These are phyloP conservation scores for Bothriochloa decipiens DNA, from an alignment of 176 grass and related monocot genomes.

Conservation along the genomic window DNA sequence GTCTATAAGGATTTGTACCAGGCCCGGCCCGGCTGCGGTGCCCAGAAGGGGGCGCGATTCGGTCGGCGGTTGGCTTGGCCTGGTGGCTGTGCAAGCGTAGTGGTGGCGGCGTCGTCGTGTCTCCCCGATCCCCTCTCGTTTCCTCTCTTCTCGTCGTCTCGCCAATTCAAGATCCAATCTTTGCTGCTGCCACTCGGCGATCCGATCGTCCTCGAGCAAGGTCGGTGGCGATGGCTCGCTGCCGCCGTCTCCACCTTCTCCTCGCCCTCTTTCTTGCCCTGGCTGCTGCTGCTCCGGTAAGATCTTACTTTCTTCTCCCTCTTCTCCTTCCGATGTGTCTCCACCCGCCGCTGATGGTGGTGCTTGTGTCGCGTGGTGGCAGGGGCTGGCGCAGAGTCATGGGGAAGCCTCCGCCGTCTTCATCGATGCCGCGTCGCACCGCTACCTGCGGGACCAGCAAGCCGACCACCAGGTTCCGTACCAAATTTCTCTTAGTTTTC, in stretches of 20 bases:
- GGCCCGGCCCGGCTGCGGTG: neutral
- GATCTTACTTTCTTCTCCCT: neutral
- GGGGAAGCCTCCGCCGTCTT: conserved; percentile 40
- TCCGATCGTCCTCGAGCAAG: conserved; percentile 33
- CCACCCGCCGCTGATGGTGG: neutral
- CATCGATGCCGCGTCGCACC: conserved; percentile 47
- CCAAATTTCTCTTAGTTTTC: neutral
- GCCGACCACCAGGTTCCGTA: conserved; percentile 29
- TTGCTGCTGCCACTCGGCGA: conserved; percentile 11
- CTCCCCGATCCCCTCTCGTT: neutral
- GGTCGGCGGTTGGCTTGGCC: neutral
- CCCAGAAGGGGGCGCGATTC: neutral
- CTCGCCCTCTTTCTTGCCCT: conserved; percentile 29
- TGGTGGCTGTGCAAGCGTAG: neutral
- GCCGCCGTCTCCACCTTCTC: neutral
- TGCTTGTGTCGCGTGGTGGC: neutral
- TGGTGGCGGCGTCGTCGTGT: neutral
- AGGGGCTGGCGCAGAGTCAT: conserved; percentile 11
- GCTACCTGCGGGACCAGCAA: conserved; percentile 54
- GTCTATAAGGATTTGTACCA: too few species aligned
- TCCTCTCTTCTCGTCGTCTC: neutral
- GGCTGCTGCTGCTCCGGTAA: conserved; percentile 39
- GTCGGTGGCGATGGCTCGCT: conserved; percentile 38
- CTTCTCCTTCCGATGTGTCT: neutral
- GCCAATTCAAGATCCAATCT: conserved; percentile 32